These are phyloP conservation scores for Nematocida homosporus DNA, from an alignment of 371 early-diverging fungal species.

Conservation along the genomic window DNA sequence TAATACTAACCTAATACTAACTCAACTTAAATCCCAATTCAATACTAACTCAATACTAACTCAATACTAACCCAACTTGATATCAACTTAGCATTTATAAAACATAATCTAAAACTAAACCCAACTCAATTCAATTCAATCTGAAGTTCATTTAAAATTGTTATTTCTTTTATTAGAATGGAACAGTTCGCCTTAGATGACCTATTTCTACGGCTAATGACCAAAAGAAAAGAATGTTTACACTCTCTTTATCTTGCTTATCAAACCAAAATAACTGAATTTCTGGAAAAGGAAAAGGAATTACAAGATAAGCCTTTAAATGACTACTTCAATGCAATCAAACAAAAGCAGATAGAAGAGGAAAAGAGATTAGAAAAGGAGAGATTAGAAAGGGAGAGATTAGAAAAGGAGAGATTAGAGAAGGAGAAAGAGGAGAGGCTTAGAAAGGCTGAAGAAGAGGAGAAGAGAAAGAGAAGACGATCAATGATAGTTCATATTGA, in stretches of 20 bases:
- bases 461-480: slow-evolving; percentile 42
- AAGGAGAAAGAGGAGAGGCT: slow-evolving; percentile 1
- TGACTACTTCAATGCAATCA: slow-evolving; percentile 22
- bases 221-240: slow-evolving; percentile 33
- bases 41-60: too few relatives aligned
- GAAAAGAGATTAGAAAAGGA: slow-evolving; percentile 6
- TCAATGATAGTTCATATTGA: slow-evolving; percentile 53
- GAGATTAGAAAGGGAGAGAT: neutral
- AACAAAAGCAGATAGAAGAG: neutral
- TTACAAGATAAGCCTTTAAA: neutral
- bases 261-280: slow-evolving; percentile 24
- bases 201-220: slow-evolving; percentile 43
- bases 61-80: too few relatives aligned
- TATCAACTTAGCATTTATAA: too few relatives aligned
- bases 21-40: too few relatives aligned
- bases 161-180: slow-evolving; percentile 20
- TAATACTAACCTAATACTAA: too few relatives aligned
- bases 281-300: slow-evolving; percentile 1
- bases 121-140: too few relatives aligned
- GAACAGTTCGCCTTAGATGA: slow-evolving; percentile 49
- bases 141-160: neutral
- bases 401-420: neutral
- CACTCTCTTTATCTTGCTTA: slow-evolving; percentile 8
- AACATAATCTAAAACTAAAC: too few relatives aligned
- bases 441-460: slow-evolving; percentile 1